These are phyloP conservation scores for Metarhizium anisopliae DNA, from an alignment of 2,329 filamentous ascomycete genomes.

Conservation along the genomic window DNA sequence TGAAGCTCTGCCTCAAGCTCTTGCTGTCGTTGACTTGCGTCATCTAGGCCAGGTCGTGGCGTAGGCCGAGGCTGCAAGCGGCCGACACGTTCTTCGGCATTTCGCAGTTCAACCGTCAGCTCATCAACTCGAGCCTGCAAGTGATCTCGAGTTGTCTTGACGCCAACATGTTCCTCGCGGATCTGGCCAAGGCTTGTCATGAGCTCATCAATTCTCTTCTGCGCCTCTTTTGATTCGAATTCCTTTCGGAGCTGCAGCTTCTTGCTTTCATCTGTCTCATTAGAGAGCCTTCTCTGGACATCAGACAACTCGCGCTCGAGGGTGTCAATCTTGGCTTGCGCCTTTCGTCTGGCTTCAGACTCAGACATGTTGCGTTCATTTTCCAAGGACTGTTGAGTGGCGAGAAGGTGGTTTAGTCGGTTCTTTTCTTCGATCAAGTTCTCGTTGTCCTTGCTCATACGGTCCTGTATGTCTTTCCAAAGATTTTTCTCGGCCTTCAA, in stretches of 20 bases:
- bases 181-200: slow-evolving; percentile 68
- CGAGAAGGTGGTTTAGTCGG: slow-evolving; percentile 72
- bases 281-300: slow-evolving; percentile 73
- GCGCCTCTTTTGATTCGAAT: slow-evolving; percentile 78
- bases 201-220: slow-evolving; percentile 89
- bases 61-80: slow-evolving; percentile 74
- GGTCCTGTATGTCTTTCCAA: slow-evolving; percentile 87
- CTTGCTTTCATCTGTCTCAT: slow-evolving; percentile 77
- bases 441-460: slow-evolving; percentile 83
- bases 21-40: slow-evolving; percentile 36
- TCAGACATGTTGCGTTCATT: slow-evolving; percentile 87
- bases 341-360: slow-evolving; percentile 68
- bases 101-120: slow-evolving; percentile 76
- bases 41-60: slow-evolving; percentile 42
- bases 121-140: slow-evolving; percentile 84
- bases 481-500: slow-evolving; percentile 91
- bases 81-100: slow-evolving; percentile 78
- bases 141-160: slow-evolving; percentile 83
- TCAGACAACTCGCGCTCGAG: slow-evolving; percentile 71
- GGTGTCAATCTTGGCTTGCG: slow-evolving; percentile 68
- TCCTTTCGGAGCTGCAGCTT: slow-evolving; percentile 78
- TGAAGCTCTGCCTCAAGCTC: slow-evolving; percentile 56
- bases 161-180: slow-evolving; percentile 77
- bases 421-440: slow-evolving; percentile 74
- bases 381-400: slow-evolving; percentile 77